phyloP scores from a whole-genome alignment of 192 early-diverging fungal species.

The Phycomyces blakesleeanus region DNA sequence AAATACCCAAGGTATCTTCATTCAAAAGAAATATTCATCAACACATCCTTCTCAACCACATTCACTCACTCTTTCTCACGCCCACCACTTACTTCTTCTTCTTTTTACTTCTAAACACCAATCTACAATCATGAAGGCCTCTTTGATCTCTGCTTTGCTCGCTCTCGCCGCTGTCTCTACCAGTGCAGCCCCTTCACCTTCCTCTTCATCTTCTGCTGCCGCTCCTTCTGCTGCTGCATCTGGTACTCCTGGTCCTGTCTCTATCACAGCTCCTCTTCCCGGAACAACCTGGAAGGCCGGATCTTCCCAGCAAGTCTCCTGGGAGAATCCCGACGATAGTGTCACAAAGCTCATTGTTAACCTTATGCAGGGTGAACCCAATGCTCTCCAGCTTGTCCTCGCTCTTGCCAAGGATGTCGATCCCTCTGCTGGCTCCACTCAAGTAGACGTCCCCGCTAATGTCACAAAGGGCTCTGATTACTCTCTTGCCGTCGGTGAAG shows the following conservation, averaged over 20 bases:
- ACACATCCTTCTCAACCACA: too few relatives aligned
- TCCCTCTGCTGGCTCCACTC: constrained; percentile 7
- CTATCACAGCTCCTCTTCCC: constrained; percentile 17
- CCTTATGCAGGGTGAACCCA: constrained; percentile 20
- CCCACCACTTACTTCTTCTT: too few relatives aligned
- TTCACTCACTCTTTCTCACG: too few relatives aligned
- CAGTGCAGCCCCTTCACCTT: not conserved
- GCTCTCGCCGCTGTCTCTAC: constrained; percentile 3
- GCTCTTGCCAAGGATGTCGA: constrained; percentile 7
- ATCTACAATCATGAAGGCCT: not conserved
- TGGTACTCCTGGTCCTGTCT: constrained; percentile 4
- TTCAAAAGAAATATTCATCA: too few relatives aligned
- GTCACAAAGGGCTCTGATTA: constrained; percentile 15
- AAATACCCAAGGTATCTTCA: too few relatives aligned
- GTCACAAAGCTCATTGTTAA: constrained; percentile 9
- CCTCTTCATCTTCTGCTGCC: not conserved
- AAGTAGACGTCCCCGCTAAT: constrained; percentile 10
- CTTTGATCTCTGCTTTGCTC: constrained; percentile 2
- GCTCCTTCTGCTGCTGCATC: constrained; percentile 1
- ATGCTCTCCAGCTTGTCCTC: constrained; percentile 12
- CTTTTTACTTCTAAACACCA: too few relatives aligned
- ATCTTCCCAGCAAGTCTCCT: constrained; percentile 8
- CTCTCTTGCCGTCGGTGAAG: constrained; percentile 18
- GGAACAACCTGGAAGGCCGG: constrained; percentile 22
- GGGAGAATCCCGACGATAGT: constrained; percentile 6